Percentiles rank a stretch among this genome's conserved stretches.
phyloP scores from a whole-genome alignment of 2,329 filamentous ascomycete genomes.

The Ophiostoma triangulosporum region DNA sequence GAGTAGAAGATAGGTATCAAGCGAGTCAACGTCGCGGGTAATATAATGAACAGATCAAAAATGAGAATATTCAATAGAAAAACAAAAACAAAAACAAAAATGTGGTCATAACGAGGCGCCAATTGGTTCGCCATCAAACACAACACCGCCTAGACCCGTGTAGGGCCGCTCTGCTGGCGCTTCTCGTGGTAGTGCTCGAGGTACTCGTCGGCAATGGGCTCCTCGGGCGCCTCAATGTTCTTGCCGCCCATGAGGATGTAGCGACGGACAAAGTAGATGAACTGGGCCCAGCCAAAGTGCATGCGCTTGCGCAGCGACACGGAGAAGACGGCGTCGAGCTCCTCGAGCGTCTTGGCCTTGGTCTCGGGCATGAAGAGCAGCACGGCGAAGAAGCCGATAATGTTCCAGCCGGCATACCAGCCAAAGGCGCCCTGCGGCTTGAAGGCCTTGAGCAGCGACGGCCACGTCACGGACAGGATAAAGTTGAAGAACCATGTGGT shows the following conservation, averaged over 20 bases:
- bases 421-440: constrained; percentile 33
- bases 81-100: neutral
- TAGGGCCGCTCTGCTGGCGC: too few relatives aligned
- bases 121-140: too few relatives aligned
- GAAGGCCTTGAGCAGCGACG: constrained; percentile 29
- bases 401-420: constrained; percentile 36
- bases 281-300: constrained; percentile 14
- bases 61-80: neutral
- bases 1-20: neutral
- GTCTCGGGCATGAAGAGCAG: constrained; percentile 27
- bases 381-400: constrained; percentile 30
- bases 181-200: neutral
- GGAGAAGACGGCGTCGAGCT: constrained; percentile 24
- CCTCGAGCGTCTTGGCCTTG: constrained; percentile 26
- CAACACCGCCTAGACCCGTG: constrained; percentile 2
- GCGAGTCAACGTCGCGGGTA: neutral
- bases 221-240: neutral
- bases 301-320: constrained; percentile 17
- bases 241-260: constrained; percentile 10
- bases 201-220: constrained; percentile 9
- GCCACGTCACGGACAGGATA: constrained; percentile 32
- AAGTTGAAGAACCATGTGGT: constrained; percentile 37
- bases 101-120: neutral
- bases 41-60: neutral
- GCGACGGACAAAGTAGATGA: constrained; percentile 13